Evolutionary conservation across 129 eudicot genomes (phyloP), one percentile per base, ranked within the genome.

Genomic region (Centella asiatica): DNA sequence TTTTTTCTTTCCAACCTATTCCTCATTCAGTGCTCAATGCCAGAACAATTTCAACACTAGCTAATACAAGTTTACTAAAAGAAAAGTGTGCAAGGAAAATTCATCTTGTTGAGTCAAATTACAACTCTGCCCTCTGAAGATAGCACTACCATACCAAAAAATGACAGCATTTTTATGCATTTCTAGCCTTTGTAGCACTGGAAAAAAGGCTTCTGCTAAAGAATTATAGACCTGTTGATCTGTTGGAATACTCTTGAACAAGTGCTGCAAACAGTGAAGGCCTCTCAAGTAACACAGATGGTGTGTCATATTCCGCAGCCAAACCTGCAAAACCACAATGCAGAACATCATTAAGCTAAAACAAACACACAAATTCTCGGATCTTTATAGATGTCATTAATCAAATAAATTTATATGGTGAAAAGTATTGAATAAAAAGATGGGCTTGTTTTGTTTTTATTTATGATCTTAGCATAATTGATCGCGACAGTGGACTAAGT

Each of bases 251-350:
- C 69, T 64, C 69, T 37, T 48, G 69, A 31, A 64, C 69, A 14
- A 64, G 6, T 31, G 69, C 47, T 19, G 57, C 58, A 20, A 64
- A 64, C 29, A 64, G 31, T 10, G 69, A 64, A 46, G 69, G 69
- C 69, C 69, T 64, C 69, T 64, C 69, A 10, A 64, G 58, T 58
- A 64, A 64, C 17, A 19, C 13, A 4, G 69, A 29, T 5, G 69
- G 69, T 29, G 47, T 4, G 8, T 47, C 69, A 64, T 44, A 47
- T 23, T 64, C 69, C 44, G 47, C 48, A 7, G 55, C 59, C 57
- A 22, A 47, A 8, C 69, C 69, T 64, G 69, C 58, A 22, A 5
- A 60, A 7, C 13, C 65, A 40, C 46, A 24, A 24, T 2, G 27
- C 4, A 37, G 34, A 20, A 39, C 23, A 22, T 39, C 22, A 14